phyloP scores from a whole-genome alignment of 495 filamentous ascomycete species.

The Chaetomium fimeti region DNA sequence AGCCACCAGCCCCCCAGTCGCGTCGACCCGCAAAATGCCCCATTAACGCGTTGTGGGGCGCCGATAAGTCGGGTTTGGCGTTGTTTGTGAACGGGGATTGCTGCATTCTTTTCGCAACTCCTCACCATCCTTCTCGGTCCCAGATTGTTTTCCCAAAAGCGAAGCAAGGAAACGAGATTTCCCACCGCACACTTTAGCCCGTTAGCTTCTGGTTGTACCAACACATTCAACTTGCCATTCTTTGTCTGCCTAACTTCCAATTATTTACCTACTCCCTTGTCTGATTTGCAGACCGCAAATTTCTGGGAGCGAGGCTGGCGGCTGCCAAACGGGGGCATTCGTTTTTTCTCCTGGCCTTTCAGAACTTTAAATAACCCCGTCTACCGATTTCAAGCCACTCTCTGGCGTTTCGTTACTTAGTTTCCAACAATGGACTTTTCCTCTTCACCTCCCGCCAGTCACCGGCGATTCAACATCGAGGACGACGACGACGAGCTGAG shows the following conservation, averaged over 20 bases:
- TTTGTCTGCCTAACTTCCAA: not conserved
- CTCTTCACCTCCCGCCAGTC: constrained; percentile 20
- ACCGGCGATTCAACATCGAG: constrained; percentile 19
- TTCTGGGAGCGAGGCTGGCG: not conserved
- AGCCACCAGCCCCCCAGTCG: constrained; percentile 14
- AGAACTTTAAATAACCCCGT: not conserved
- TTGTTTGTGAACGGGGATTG: not conserved
- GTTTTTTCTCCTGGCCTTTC: not conserved
- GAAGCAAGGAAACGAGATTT: not conserved
- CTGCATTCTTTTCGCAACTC: constrained; percentile 4
- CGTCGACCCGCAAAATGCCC: constrained; percentile 26
- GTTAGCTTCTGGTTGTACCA: not conserved
- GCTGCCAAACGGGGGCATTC: not conserved
- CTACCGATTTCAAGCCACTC: not conserved
- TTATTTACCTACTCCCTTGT: not conserved
- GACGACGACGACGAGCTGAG: constrained; percentile 30
- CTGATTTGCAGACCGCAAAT: not conserved
- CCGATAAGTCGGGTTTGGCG: constrained; percentile 3
- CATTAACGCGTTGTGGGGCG: constrained; percentile 24
- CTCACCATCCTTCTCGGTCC: not conserved
- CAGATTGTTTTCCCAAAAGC: not conserved
- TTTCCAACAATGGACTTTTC: constrained; percentile 26
- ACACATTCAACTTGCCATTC: not conserved
- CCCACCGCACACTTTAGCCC: not conserved
- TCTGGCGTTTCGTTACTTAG: not conserved